These are phyloP conservation scores for Poronia punctata DNA, from an alignment of 495 filamentous ascomycete genomes.

Conservation along the genomic window DNA sequence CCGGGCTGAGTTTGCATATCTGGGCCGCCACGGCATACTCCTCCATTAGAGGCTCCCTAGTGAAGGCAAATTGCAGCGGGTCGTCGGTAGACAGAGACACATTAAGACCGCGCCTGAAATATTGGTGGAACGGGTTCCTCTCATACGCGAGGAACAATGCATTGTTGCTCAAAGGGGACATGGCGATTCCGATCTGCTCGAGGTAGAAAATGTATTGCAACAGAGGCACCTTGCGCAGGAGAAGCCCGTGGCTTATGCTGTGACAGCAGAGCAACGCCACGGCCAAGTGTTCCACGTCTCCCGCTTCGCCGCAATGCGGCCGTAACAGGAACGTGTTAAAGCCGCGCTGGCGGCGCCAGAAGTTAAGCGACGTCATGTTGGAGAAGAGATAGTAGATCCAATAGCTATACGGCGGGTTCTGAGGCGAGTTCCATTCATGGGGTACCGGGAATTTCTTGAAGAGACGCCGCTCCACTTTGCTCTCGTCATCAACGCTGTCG, in stretches of 20 bases:
- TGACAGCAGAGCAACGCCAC: constrained; percentile 91
- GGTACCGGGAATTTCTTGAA: constrained; percentile 92
- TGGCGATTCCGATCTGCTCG: constrained; percentile 95
- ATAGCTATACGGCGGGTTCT: constrained; percentile 97
- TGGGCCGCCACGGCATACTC: constrained; percentile 97
- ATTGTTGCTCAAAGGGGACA: constrained; percentile 98
- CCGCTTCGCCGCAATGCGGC: constrained; percentile 94
- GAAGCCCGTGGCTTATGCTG: constrained; percentile 92
- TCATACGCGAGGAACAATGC: constrained; percentile 95
- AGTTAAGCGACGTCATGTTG: constrained; percentile 88
- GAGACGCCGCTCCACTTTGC: constrained; percentile 84
- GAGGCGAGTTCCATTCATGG: constrained; percentile 76
- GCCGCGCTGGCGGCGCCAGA: constrained; percentile 79
- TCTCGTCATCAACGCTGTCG: constrained; percentile 97
- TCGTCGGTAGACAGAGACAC: constrained; percentile 96
- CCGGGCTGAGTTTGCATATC: constrained; percentile 94
- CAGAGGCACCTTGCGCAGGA: constrained; percentile 88
- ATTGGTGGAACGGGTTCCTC: constrained; percentile 89
- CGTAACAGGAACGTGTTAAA: constrained; percentile 94
- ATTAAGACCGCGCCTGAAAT: constrained; percentile 90
- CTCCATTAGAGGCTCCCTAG: constrained; percentile 95
- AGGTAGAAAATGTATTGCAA: constrained; percentile 97
- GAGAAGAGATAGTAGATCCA: constrained; percentile 98
- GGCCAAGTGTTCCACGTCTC: constrained; percentile 91
- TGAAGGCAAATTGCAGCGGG: constrained; percentile 96